Base-by-base conservation (phyloP, 345 rosid species). In the Eucalyptus globulus region DNA sequence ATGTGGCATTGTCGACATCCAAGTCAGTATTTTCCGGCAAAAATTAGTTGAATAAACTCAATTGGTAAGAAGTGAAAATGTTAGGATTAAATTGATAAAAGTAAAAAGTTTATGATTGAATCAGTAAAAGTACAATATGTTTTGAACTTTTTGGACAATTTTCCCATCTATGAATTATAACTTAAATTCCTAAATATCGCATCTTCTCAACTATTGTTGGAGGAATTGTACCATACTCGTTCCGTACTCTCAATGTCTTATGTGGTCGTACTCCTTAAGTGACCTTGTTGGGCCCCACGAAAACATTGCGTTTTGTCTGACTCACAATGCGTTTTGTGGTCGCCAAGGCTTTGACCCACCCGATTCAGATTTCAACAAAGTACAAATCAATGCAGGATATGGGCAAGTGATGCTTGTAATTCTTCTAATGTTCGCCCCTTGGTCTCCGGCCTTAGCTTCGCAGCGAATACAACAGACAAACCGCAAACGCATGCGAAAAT, bases 391-490 rank as follows among this genome's bases (percentile, higher is more conserved):
- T 17, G 26, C 22, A 8, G 6, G 22, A 67, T 31, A 67, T n/a
- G 22, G 58, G 89, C 87, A 49, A 94, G 62, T 3, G 94, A 92
- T 47, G 93, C 91, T 89, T 93, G 96, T 89, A 94, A 88, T 88
- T 95, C 96, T 93, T 95, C 96, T 17, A 94, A 87, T 29, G 97
- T 92, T 58, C 58, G 89, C 31, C 94, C 96, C 89, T 93, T 94
- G 17, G 96, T 96, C 93, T 96, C 95, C 7, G 95, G 95, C n/a
- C 94, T 94, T 80, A 92, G 31, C 89, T 88, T 87, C 85, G 91
- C 91, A 4, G 88, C 88, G 87, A 95, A 95, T 43, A 91, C 8
- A 22, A 93, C 86, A 40, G 94, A 88, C 50, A 81, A 49, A 14
- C 87, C 91, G 31, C 91, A 91, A 4, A 93, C 1, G 22, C 22